phyloP scores from a whole-genome alignment of 371 early-diverging fungal genomes.

The Mucor circinelloides region DNA sequence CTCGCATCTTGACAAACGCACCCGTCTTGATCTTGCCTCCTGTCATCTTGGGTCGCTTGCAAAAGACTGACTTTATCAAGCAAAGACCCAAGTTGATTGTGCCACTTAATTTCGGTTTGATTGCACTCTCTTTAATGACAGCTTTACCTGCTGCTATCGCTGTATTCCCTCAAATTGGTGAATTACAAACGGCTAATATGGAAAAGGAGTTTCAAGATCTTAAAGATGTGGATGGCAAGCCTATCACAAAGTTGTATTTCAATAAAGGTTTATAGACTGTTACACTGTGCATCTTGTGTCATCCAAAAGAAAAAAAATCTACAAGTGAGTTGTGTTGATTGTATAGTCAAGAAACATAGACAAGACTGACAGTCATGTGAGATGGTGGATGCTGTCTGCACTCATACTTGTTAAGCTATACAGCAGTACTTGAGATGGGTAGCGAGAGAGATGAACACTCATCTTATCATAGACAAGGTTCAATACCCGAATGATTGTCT shows the following conservation, averaged over 20 bases:
- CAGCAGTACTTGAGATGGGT: not conserved
- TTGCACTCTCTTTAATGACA: slow-evolving; percentile 70
- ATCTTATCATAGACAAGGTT: not conserved
- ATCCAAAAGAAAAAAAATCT: not conserved
- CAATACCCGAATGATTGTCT: slow-evolving; percentile 5
- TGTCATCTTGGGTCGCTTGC: slow-evolving; percentile 64
- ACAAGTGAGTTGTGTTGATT: not conserved
- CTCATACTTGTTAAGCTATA: not conserved
- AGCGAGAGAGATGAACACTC: not conserved
- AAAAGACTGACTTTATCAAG: slow-evolving; percentile 57
- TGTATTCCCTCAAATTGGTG: slow-evolving; percentile 75
- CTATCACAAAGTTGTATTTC: slow-evolving; percentile 62
- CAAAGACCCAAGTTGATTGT: slow-evolving; percentile 53
- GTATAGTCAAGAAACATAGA: too few species aligned
- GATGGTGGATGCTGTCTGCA: not conserved
- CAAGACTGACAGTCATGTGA: not conserved
- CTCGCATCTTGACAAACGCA: slow-evolving; percentile 74
- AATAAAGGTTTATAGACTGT: slow-evolving; percentile 69
- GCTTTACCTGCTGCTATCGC: slow-evolving; percentile 83
- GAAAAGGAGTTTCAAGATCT: slow-evolving; percentile 58
- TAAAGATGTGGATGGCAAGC: slow-evolving; percentile 55
- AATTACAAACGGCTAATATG: slow-evolving; percentile 39
- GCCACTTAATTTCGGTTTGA: slow-evolving; percentile 71
- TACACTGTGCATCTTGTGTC: not conserved
- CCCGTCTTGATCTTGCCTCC: slow-evolving; percentile 79